Base-by-base conservation (phyloP, 1,284 basidiomycete genomes). In the Rhodofomes roseus region DNA sequence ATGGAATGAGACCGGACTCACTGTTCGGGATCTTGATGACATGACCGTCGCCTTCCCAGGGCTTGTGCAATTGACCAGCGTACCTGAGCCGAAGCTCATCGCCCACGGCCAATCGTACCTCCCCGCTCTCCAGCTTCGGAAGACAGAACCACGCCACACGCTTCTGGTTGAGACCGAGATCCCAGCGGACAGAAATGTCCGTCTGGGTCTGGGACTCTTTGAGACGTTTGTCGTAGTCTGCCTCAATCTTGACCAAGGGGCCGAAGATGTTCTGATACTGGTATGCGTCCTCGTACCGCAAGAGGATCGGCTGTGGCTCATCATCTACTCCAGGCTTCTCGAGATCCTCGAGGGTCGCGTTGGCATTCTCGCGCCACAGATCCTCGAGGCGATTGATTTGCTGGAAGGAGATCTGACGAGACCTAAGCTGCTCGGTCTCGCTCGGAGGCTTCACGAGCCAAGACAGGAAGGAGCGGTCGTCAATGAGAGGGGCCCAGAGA, bases 21-120 rank as follows among this genome's bases (percentile, higher is more conserved):
- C 95, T 98, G 77, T 99, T 98, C n/a, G 96, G 96, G 59, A 98
- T 95, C 81, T 99, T 99, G 79, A 98, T 90, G 64, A 99, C 97
- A 76, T 98, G 95, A 0, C 97, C 96, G 22, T 96, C 90, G 1
- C 96, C 96, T 70, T 99, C 96, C 97, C 97, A 99, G 66, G 86
- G 80, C 73, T 94, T 94, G 68, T 94, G 88, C 70, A 96, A 66
- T 69, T 95, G 91, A 9, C 96, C 97, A 36, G 87, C 80, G 71
- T 98, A 98, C 67, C 92, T 86, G 69, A 99, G 74, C 66, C 95
- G 82, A 63, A 99, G 77, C 73, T 99, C 97, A 72, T 99, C 97
- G 29, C 97, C 97, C 12, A 98, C 95, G 0, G 96, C 97, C 54
- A 99, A 79, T 62, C 96, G 86, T 22, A 99, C 95, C 76, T 99